These are phyloP conservation scores for Saccharomycopsis hybrid DNA, from an alignment of 1,139 yeast species.

Conservation along the genomic window DNA sequence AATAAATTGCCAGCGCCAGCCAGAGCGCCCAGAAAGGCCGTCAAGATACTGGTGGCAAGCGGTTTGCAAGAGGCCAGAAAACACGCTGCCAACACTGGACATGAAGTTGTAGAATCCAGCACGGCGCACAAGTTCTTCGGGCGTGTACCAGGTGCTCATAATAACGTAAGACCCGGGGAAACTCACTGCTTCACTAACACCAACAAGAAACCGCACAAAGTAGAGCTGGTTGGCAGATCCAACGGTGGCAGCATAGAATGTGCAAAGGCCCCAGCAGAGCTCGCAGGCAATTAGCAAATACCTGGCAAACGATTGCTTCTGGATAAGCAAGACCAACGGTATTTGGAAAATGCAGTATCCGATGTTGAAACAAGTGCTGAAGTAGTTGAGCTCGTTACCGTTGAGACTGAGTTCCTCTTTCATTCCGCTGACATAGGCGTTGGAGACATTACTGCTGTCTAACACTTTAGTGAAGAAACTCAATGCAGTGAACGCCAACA, in stretches of 20 bases:
- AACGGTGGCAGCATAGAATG: constrained; percentile 39
- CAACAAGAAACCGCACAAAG: constrained; percentile 50
- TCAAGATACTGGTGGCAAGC: constrained; percentile 44
- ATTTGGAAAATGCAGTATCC: constrained; percentile 6
- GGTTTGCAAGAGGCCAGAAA: constrained; percentile 59
- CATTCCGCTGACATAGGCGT: constrained; percentile 67
- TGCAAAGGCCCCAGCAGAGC: constrained; percentile 23
- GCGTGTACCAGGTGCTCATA: constrained; percentile 56
- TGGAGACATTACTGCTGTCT: constrained; percentile 50
- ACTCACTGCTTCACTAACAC: constrained; percentile 59
- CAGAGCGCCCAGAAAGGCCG: constrained; percentile 43
- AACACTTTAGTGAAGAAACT: constrained; percentile 68
- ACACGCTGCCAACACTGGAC: constrained; percentile 52
- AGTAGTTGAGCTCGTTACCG: constrained; percentile 60
- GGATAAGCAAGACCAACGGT: constrained; percentile 1
- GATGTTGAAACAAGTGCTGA: too few species aligned
- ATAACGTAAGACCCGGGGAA: constrained; percentile 56
- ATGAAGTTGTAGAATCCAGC: constrained; percentile 57
- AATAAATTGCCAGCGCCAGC: constrained; percentile 74
- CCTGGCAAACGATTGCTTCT: too few species aligned
- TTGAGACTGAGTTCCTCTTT: constrained; percentile 45
- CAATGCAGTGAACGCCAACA: constrained; percentile 53
- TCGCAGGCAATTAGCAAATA: constrained; percentile 47
- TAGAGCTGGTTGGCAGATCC: constrained; percentile 37
- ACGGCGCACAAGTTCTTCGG: constrained; percentile 53